Evolutionary conservation across 805 yeast species (phyloP).

Genomic region (Kluyveromyces wickerhamii): DNA sequence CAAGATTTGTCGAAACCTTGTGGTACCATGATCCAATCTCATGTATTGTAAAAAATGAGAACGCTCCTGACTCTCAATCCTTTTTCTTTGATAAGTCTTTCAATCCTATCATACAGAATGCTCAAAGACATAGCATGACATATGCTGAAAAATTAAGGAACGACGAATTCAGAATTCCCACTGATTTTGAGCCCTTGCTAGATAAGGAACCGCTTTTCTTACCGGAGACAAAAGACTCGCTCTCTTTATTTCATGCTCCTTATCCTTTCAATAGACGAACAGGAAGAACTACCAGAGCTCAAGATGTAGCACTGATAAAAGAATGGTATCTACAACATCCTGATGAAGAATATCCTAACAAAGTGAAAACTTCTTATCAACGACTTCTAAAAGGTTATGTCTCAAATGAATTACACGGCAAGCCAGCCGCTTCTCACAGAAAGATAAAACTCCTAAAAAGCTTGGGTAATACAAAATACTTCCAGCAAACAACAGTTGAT

Average conservation of each 20-base stretch:
- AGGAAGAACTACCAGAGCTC: constrained; percentile 70
- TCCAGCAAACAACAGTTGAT: constrained; percentile 85
- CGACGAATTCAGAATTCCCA: constrained; percentile 37
- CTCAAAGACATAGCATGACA: constrained; percentile 11
- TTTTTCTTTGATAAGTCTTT: constrained; percentile 47
- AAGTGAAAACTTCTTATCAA: constrained; percentile 82
- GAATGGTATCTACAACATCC: constrained; percentile 73
- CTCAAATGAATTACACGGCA: constrained; percentile 56
- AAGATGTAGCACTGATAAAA: constrained; percentile 82
- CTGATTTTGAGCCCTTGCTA: constrained; percentile 45
- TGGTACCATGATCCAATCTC: constrained; percentile 59
- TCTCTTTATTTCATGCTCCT: constrained; percentile 73
- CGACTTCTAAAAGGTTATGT: constrained; percentile 74
- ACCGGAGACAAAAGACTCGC: constrained; percentile 45
- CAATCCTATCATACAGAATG: constrained; percentile 43
- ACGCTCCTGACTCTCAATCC: constrained; percentile 44
- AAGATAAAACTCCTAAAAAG: constrained; percentile 56
- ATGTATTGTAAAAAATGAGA: constrained; percentile 39
- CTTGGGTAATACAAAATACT: constrained; percentile 72
- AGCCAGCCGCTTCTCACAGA: constrained; percentile 35
- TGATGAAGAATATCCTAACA: constrained; percentile 53
- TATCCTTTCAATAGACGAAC: constrained; percentile 73
- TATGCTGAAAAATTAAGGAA: constrained; percentile 28
- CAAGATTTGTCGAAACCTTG: constrained; percentile 51
- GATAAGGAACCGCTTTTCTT: constrained; percentile 37